Base-by-base conservation (phyloP, 257 asterid species). In the Solanum tarapatanum region DNA sequence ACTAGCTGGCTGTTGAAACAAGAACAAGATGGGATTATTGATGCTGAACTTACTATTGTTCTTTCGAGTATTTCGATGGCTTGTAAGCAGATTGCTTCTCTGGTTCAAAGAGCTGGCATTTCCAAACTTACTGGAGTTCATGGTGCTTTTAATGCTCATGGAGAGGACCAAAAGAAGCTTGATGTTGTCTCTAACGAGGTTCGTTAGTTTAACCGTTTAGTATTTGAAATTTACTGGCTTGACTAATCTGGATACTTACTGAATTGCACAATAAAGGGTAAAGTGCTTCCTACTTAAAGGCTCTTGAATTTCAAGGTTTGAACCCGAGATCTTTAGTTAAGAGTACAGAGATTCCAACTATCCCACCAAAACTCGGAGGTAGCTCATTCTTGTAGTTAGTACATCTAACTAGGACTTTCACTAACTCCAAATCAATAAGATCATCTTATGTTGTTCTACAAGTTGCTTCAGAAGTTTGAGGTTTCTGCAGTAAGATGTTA, bases 91-190 rank as follows among this genome's bases (percentile, higher is more conserved):
- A 97, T 97, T 19, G 98, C 98, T 48, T 92, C 98, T 0, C 45
- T 97, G 83, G 96, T 95, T 51, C 99, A 97, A 90, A 91, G 98
- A 87, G 97, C 99, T 10, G 88, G 95, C 86, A 97, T 97, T 89
- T 92, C 97, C 1, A 95, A 97, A 79, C 95, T 94, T 55, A 94
- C 97, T 48, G 98, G 98, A 17, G 96, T 90, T 75, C 98, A 95
- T 77, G 99, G 98, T 7, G 95, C 98, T 48, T 95, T 95, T 89
- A 97, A 95, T 87, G 76, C 93, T 6, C 98, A 95, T 87, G 99
- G 98, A 13, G 98, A 97, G 91, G 99, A 95, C 87, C 99, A 95
- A 91, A 97, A 95, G 94, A 97, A 97, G 89, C 98, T 95, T 19
- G 99, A 97, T 69, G 97, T 97, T 73, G 93, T 94, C 33, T 94